phyloP scores from a whole-genome alignment of 2,329 filamentous ascomycete genomes.

The Arthroderma sp. region DNA sequence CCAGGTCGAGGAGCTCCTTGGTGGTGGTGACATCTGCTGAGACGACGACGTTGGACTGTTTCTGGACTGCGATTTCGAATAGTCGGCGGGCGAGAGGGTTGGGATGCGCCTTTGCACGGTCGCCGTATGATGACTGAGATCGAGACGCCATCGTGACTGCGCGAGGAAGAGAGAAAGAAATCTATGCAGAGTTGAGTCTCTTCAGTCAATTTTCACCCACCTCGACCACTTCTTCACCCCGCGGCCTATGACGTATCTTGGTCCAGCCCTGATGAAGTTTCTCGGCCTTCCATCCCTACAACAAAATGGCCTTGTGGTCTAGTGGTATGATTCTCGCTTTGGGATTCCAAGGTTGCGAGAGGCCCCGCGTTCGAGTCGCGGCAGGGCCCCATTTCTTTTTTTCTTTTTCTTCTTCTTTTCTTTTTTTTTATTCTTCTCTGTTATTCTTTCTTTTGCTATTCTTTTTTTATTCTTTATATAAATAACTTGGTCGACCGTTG shows the following conservation, averaged over 20 bases:
- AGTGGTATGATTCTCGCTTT: slow-evolving; percentile 63
- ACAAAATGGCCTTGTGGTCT: slow-evolving; percentile 37
- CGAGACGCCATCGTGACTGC: slow-evolving; percentile 32
- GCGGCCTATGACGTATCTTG: not conserved
- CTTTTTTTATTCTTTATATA: too few relatives aligned
- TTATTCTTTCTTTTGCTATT: not conserved
- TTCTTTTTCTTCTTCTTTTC: not conserved
- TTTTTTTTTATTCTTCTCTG: not conserved
- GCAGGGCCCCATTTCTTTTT: slow-evolving; percentile 11
- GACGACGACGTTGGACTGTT: slow-evolving; percentile 39
- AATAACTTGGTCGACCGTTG: too few relatives aligned
- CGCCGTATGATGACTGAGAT: slow-evolving; percentile 30
- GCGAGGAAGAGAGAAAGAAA: too few relatives aligned
- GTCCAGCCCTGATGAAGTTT: not conserved
- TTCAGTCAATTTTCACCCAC: too few relatives aligned
- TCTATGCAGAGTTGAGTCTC: too few relatives aligned
- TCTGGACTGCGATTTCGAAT: slow-evolving; percentile 36
- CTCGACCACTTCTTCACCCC: too few relatives aligned
- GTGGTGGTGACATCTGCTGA: slow-evolving; percentile 40
- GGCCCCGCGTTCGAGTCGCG: slow-evolving; percentile 15
- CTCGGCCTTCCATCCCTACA: too few relatives aligned
- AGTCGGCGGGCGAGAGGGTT: slow-evolving; percentile 35
- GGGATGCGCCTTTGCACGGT: slow-evolving; percentile 31
- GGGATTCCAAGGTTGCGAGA: slow-evolving; percentile 29
- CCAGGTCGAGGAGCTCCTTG: slow-evolving; percentile 35